These are phyloP conservation scores for Saitozyma podzolica DNA, from an alignment of 768 basidiomycete species.

Conservation along the genomic window DNA sequence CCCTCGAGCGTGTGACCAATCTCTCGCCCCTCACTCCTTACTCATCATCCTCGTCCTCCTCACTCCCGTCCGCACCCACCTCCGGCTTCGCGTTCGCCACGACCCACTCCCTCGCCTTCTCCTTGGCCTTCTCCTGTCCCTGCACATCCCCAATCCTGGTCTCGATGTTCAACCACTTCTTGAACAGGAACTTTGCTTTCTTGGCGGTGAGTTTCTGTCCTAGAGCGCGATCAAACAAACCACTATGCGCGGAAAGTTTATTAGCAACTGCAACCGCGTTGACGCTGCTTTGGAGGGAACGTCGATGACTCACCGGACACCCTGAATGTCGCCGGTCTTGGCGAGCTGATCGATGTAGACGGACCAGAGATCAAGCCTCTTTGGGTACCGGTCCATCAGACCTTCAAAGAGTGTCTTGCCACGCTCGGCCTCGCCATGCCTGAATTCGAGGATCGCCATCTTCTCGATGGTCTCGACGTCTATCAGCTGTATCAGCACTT, in stretches of 20 bases:
- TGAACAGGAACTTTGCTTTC: conserved; percentile 97
- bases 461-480: conserved; percentile 94
- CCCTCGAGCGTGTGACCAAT: no score
- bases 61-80: conserved; percentile 17
- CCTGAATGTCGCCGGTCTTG: conserved; percentile 73
- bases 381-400: conserved; percentile 91
- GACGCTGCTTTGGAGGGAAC: background rate
- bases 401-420: conserved; percentile 96
- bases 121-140: conserved; percentile 76
- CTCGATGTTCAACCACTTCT: conserved; percentile 93
- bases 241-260: conserved; percentile 55
- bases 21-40: background rate
- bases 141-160: conserved; percentile 81
- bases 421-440: conserved; percentile 86
- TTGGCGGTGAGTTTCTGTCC: conserved; percentile 85
- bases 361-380: conserved; percentile 92
- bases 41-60: conserved; percentile 27
- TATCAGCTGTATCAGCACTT: conserved; percentile 47
- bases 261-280: background rate
- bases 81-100: conserved; percentile 29
- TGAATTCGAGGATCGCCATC: conserved; percentile 94
- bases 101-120: conserved; percentile 84
- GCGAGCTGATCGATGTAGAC: conserved; percentile 97
- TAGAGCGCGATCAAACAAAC: conserved; percentile 81
- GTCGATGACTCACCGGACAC: conserved; percentile 61